phyloP scores from a whole-genome alignment of 1,284 basidiomycete genomes.

The Ustilago loliicola region DNA sequence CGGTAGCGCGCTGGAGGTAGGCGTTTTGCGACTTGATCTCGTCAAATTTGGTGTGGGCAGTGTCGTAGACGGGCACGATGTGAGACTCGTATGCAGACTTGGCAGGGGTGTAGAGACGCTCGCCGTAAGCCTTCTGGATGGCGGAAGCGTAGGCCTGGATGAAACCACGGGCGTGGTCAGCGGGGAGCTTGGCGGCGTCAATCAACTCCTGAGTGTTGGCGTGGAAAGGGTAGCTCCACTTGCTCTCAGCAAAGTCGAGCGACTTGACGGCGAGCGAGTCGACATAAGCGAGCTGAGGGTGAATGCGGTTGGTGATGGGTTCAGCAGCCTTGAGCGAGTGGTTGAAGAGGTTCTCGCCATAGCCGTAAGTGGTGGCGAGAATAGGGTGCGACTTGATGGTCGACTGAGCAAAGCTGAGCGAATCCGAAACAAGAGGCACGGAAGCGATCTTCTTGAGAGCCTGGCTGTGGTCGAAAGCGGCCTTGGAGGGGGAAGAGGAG shows the following conservation, averaged over 20 bases:
- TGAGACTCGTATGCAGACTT: conserved; percentile 61
- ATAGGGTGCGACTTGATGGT: conserved; percentile 63
- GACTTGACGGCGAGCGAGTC: conserved; percentile 63
- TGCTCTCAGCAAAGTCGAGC: conserved; percentile 66
- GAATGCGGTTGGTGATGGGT: conserved; percentile 61
- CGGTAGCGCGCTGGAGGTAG: conserved; percentile 61
- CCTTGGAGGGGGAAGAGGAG: conserved; percentile 43
- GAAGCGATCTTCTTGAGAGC: conserved; percentile 57
- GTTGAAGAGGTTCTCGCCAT: conserved; percentile 58
- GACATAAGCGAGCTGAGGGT: conserved; percentile 63
- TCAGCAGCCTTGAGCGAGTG: conserved; percentile 55
- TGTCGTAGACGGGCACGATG: conserved; percentile 54
- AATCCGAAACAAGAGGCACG: conserved; percentile 64
- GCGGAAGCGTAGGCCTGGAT: conserved; percentile 54
- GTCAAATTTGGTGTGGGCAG: conserved; percentile 60
- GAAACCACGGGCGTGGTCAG: conserved; percentile 53
- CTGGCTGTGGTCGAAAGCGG: conserved; percentile 53
- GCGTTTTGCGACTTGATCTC: conserved; percentile 68
- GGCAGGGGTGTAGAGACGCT: conserved; percentile 60
- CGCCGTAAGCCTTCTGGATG: conserved; percentile 60
- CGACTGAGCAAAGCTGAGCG: conserved; percentile 59
- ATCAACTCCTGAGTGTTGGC: conserved; percentile 62
- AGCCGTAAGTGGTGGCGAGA: conserved; percentile 58
- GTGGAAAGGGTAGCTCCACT: conserved; percentile 68
- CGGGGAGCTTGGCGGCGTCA: conserved; percentile 54